These are phyloP conservation scores for Fusarium scirpi DNA, from an alignment of 2,329 filamentous ascomycete species.

Conservation along the genomic window DNA sequence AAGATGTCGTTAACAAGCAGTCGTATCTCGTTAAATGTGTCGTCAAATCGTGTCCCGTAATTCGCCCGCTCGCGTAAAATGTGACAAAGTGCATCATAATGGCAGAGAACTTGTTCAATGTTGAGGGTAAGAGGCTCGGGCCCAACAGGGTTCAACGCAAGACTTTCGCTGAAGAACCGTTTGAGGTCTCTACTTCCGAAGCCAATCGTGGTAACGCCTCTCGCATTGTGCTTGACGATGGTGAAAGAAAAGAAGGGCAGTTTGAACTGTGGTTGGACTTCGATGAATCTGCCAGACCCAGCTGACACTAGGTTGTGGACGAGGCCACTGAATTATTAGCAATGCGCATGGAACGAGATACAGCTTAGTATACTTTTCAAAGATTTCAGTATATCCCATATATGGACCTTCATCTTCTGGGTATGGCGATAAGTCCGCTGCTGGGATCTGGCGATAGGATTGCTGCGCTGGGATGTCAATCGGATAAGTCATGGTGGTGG, in stretches of 20 bases:
- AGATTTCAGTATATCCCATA: constrained; percentile 43
- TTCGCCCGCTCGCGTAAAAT: constrained; percentile 25
- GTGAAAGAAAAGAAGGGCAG: constrained; percentile 45
- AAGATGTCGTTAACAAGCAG: constrained; percentile 46
- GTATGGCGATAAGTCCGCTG: constrained; percentile 22
- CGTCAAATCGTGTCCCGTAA: constrained; percentile 11
- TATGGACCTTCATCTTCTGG: constrained; percentile 42
- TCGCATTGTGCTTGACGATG: constrained; percentile 45
- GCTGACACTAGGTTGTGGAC: constrained; percentile 45
- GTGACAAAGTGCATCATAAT: constrained; percentile 44
- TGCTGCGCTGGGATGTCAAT: constrained; percentile 44
- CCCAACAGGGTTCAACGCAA: constrained; percentile 32
- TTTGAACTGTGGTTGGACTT: constrained; percentile 29
- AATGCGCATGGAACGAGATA: not conserved
- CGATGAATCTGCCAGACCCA: constrained; percentile 46
- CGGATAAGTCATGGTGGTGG: constrained; percentile 37
- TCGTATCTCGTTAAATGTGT: constrained; percentile 43
- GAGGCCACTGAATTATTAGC: constrained; percentile 40
- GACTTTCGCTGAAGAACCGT: constrained; percentile 54
- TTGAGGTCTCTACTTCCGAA: constrained; percentile 55
- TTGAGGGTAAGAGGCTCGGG: constrained; percentile 29
- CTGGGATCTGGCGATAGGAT: constrained; percentile 9
- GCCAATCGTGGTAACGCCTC: constrained; percentile 39
- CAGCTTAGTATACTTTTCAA: constrained; percentile 42
- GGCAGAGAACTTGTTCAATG: constrained; percentile 41